Conservation (phyloP, 192 early-diverging fungal species). For the Entomortierella beljakovae region DNA sequence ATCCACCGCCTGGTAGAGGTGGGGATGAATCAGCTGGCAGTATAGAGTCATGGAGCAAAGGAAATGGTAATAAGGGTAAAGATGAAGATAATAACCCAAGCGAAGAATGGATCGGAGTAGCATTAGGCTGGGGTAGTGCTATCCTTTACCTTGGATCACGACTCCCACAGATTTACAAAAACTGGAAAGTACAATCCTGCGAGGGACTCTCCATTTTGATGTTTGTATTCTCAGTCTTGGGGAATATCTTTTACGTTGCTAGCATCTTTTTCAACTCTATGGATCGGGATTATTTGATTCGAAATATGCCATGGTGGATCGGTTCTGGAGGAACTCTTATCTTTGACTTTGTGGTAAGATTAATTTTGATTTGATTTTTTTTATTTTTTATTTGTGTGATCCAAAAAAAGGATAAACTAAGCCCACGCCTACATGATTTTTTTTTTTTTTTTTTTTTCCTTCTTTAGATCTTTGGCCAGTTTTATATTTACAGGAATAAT, state of each 20-base stretch:
- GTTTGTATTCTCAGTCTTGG: conserved; percentile 83
- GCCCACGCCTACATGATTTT: not conserved
- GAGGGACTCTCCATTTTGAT: conserved; percentile 83
- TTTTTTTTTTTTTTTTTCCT: not conserved
- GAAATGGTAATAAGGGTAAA: not conserved
- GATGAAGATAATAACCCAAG: not conserved
- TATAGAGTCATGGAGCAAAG: conserved; percentile 3
- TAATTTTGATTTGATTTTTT: not conserved
- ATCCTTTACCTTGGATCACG: conserved; percentile 80
- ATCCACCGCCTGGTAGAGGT: not conserved
- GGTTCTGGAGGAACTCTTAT: conserved; percentile 76
- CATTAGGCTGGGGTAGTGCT: conserved; percentile 80
- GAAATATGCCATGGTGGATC: conserved; percentile 80
- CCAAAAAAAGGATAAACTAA: no score
- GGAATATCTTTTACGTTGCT: conserved; percentile 72
- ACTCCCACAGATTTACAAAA: conserved; percentile 88
- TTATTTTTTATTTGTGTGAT: not conserved
- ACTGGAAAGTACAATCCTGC: conserved; percentile 71
- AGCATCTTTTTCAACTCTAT: conserved; percentile 82
- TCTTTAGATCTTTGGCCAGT: conserved; percentile 38
- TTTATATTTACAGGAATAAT: conserved; percentile 25
- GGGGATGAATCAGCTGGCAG: conserved; percentile 4
- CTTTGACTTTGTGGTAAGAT: conserved; percentile 79
- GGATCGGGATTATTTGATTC: conserved; percentile 68
- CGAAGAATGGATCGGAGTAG: conserved; percentile 63